phyloP scores from a whole-genome alignment of 176 grass and related monocot species.

The Oryza meyeriana region DNA sequence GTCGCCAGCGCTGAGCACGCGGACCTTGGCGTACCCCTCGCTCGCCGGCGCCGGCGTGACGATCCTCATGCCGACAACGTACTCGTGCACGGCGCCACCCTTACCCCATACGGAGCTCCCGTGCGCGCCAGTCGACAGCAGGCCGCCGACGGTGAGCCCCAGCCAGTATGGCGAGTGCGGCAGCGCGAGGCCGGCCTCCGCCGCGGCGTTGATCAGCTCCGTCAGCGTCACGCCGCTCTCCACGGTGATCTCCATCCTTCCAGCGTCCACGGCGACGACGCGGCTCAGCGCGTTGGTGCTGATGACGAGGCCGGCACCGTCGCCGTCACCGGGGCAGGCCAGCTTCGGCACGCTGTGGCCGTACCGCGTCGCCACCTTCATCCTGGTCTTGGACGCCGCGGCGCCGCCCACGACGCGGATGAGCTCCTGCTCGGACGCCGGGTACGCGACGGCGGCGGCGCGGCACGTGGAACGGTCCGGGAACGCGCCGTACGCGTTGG shows the following conservation, averaged over 20 bases:
- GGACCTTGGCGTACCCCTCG: conserved; percentile 44
- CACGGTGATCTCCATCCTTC: conserved; percentile 22
- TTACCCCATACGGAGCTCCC: conserved; percentile 59
- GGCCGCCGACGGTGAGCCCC: conserved; percentile 49
- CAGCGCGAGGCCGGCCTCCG: conserved; percentile 30
- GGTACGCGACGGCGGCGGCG: conserved; percentile 36
- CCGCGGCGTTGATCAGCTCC: conserved; percentile 43
- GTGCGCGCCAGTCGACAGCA: conserved; percentile 62
- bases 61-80: conserved; percentile 54
- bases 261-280: conserved; percentile 26
- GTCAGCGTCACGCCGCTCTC: conserved; percentile 41
- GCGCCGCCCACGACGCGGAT: conserved; percentile 32
- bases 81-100: conserved; percentile 61
- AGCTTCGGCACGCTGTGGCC: conserved; percentile 66
- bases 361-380: conserved; percentile 55
- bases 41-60: conserved; percentile 41
- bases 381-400: conserved; percentile 3
- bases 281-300: conserved; percentile 41
- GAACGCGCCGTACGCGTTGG: conserved; percentile 63
- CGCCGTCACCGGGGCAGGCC: conserved; percentile 46
- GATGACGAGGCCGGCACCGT: conserved; percentile 31
- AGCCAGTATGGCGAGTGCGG: conserved; percentile 58
- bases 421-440: conserved; percentile 53
- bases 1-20: conserved; percentile 16
- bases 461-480: conserved; percentile 57